Conservation (phyloP, 1,284 basidiomycete species). For the Trametes hirsuta region DNA sequence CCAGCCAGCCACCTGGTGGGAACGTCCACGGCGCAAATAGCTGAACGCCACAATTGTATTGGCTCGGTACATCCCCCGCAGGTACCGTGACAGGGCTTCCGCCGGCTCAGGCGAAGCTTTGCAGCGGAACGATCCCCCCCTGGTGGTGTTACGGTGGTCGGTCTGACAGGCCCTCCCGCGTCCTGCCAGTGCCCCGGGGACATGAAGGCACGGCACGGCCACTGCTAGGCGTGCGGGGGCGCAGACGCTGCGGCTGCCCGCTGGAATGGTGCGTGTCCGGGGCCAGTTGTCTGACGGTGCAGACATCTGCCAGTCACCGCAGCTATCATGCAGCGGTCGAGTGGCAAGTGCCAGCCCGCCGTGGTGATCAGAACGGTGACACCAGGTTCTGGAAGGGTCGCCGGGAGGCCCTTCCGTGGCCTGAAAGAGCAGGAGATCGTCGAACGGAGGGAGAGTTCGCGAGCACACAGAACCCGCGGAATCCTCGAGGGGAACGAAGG, state of each 20-base stretch:
- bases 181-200: not conserved
- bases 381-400: slow-evolving; percentile 17
- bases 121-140: slow-evolving; percentile 7
- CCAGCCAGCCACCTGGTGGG: slow-evolving; percentile 5
- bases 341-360: not conserved
- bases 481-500: slow-evolving; percentile 21
- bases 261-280: not conserved
- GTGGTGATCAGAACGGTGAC: slow-evolving; percentile 21
- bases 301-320: slow-evolving; percentile 12
- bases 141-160: slow-evolving; percentile 8
- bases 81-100: slow-evolving; percentile 8
- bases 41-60: slow-evolving; percentile 17
- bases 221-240: too few species aligned
- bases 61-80: slow-evolving; percentile 14
- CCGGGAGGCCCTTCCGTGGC: slow-evolving; percentile 8
- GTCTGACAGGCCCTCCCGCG: not conserved
- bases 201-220: not conserved
- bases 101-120: slow-evolving; percentile 9
- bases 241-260: not conserved
- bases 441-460: slow-evolving; percentile 25
- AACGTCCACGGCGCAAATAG: slow-evolving; percentile 5
- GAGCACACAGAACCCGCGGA: slow-evolving; percentile 19
- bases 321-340: slow-evolving; percentile 1
- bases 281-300: slow-evolving; percentile 2
- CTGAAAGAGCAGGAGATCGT: slow-evolving; percentile 18